Evolutionary conservation across 441 rosid genomes (phyloP).

Genomic region (Metrosideros polymorpha): DNA sequence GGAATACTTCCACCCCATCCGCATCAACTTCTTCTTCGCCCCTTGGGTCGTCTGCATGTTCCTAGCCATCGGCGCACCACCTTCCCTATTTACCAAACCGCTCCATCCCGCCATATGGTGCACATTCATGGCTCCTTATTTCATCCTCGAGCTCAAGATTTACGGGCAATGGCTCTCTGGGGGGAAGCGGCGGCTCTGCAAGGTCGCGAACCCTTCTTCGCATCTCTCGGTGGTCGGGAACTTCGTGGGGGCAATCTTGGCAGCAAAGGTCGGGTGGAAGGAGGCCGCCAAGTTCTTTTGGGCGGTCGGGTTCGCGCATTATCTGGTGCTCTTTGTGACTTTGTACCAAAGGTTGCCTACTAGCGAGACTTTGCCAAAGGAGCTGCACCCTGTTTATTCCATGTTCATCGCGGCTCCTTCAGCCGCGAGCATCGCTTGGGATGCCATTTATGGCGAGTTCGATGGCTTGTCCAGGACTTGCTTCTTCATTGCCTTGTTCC

Average conservation of each 20-base stretch:
- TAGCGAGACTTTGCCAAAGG: constrained; percentile 80
- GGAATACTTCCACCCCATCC: constrained; percentile 78
- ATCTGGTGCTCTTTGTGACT: constrained; percentile 74
- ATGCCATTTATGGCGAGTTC: constrained; percentile 59
- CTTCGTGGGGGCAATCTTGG: constrained; percentile 82
- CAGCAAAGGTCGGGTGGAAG: constrained; percentile 68
- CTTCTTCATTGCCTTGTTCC: constrained; percentile 77
- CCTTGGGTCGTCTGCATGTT: constrained; percentile 97
- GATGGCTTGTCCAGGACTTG: constrained; percentile 75
- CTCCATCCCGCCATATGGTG: constrained; percentile 76
- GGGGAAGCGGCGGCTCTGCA: constrained; percentile 85
- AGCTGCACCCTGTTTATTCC: constrained; percentile 85
- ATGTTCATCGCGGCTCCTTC: constrained; percentile 98
- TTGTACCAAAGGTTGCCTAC: constrained; percentile 81
- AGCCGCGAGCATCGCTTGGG: constrained; percentile 88
- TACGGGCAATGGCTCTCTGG: constrained; percentile 93
- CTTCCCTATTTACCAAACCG: constrained; percentile 22
- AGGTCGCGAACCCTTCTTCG: constrained; percentile 88
- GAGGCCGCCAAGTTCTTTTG: constrained; percentile 78
- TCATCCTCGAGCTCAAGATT: constrained; percentile 78
- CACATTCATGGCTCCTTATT: constrained; percentile 65
- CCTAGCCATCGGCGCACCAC: constrained; percentile 65
- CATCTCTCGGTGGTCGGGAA: constrained; percentile 89
- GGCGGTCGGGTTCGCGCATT: constrained; percentile 89
- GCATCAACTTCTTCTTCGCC: constrained; percentile 90